Base-by-base conservation (phyloP, 176 grass and related monocot species). In the Otatea glauca region DNA sequence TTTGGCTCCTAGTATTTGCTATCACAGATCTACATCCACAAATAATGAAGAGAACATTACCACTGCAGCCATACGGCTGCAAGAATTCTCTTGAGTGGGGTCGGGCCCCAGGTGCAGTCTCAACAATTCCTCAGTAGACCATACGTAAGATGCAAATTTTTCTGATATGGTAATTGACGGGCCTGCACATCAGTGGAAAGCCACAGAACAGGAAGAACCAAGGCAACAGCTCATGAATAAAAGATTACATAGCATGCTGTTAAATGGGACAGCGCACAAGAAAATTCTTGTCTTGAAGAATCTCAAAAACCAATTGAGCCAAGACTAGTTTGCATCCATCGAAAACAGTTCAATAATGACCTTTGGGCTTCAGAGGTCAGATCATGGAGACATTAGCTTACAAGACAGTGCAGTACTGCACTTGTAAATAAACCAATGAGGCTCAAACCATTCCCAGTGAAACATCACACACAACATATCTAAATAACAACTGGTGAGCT, bases 401-500 rank as follows among this genome's bases (percentile, higher is more conserved):
- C 87, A 85, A 18, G 12, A 34, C 42, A 37, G 39, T 58, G 65
- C 15, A 68, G 63, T 85, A 65, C 27, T 44, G 47, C 67, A 64
- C 56, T 3, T 5, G 41, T 56, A 64, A 59, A 70, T 7, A 73
- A 70, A n/a, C 70, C 77, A 68, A 53, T 3, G 71, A 80, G 16
- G 27, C 27, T 7, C 18, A 60, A 74, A 73, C 27, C 56, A 35
- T 76, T 84, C 21, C 9, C 11, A 41, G 63, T 17, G 13, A 81
- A 17, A 20, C 72, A 82, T 32, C 3, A 65, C 45, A 68, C n/a
- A 75, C 48, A 59, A 74, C 43, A 63, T 14, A 16, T 56, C 59
- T 39, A 61, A 78, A 72, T 54, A 70, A 85, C 47, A 83, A 43
- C 15, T 20, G 39, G 44, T 34, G 78, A 88, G 68, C 29, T 85